These are phyloP conservation scores for Saturnispora gosingensis DNA, from an alignment of 805 yeast genomes.

Conservation along the genomic window DNA sequence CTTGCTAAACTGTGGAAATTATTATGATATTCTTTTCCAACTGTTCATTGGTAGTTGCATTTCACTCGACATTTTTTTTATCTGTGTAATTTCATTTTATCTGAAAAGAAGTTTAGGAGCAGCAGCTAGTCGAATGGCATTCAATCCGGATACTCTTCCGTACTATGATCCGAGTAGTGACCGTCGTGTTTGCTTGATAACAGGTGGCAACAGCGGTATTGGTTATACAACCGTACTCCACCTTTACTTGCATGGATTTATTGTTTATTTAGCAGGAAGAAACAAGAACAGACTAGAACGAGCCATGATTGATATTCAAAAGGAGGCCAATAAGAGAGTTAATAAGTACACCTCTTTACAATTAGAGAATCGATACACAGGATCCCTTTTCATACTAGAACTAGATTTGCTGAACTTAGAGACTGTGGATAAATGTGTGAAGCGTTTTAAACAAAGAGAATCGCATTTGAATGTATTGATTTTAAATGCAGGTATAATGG, in stretches of 20 bases:
- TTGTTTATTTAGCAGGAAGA: constrained; percentile 68
- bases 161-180: constrained; percentile 47
- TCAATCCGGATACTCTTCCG: constrained; percentile 44
- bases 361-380: constrained; percentile 28
- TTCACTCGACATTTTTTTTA: not conserved
- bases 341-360: constrained; percentile 14
- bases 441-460: constrained; percentile 38
- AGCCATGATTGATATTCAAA: constrained; percentile 46
- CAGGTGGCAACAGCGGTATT: constrained; percentile 77
- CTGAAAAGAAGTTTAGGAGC: not conserved
- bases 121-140: not conserved
- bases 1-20: too few relatives aligned
- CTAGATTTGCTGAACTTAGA: constrained; percentile 44
- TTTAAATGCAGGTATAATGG: constrained; percentile 77
- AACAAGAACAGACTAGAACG: constrained; percentile 43
- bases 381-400: constrained; percentile 43
- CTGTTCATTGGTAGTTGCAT: not conserved
- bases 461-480: constrained; percentile 49
- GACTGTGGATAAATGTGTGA: constrained; percentile 41
- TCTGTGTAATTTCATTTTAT: not conserved
- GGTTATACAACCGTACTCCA: constrained; percentile 73
- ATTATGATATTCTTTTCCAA: not conserved
- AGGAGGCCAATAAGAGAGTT: constrained; percentile 39
- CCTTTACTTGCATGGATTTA: constrained; percentile 68
- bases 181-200: constrained; percentile 59